These are phyloP conservation scores for Dactylellina haptotyla DNA, from an alignment of 2,329 filamentous ascomycete genomes.

Conservation along the genomic window DNA sequence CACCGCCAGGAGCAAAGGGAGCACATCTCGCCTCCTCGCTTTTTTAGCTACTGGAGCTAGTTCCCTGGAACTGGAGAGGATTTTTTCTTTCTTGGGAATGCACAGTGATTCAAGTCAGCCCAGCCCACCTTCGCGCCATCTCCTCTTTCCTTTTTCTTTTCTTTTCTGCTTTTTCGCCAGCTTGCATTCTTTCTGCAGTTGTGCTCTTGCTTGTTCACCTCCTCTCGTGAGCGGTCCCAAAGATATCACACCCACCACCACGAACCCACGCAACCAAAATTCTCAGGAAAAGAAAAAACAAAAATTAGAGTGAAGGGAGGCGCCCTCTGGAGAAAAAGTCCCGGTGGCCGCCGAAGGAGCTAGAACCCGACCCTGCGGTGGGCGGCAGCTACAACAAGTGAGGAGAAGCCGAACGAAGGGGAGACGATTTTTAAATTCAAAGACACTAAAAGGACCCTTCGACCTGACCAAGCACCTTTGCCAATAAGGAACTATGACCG, in stretches of 20 bases:
- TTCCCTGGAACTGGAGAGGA: constrained; percentile 48
- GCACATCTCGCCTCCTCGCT: constrained; percentile 43
- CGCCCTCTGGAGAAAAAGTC: constrained; percentile 46
- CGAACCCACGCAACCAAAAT: constrained; percentile 22
- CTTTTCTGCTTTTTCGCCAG: constrained; percentile 32
- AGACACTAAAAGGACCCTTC: constrained; percentile 29
- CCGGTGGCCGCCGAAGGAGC: constrained; percentile 49
- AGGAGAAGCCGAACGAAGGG: constrained; percentile 44
- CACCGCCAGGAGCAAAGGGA: constrained; percentile 29
- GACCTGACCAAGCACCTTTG: constrained; percentile 18
- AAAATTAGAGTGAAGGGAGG: constrained; percentile 22
- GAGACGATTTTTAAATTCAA: constrained; percentile 35
- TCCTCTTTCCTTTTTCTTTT: constrained; percentile 23
- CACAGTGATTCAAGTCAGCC: constrained; percentile 50
- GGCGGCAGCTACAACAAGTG: constrained; percentile 30
- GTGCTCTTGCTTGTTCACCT: no score
- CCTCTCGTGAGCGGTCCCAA: constrained; percentile 52
- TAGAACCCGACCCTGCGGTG: constrained; percentile 43
- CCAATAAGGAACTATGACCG: constrained; percentile 41
- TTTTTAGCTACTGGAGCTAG: constrained; percentile 51
- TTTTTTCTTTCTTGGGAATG: constrained; percentile 41
- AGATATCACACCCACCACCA: constrained; percentile 51
- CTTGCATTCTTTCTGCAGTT: constrained; percentile 52
- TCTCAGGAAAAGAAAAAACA: constrained; percentile 30
- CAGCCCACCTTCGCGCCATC: constrained; percentile 41